These are phyloP conservation scores for Ceratobasidium sp. DNA, from an alignment of 1,284 basidiomycete genomes.

Conservation along the genomic window DNA sequence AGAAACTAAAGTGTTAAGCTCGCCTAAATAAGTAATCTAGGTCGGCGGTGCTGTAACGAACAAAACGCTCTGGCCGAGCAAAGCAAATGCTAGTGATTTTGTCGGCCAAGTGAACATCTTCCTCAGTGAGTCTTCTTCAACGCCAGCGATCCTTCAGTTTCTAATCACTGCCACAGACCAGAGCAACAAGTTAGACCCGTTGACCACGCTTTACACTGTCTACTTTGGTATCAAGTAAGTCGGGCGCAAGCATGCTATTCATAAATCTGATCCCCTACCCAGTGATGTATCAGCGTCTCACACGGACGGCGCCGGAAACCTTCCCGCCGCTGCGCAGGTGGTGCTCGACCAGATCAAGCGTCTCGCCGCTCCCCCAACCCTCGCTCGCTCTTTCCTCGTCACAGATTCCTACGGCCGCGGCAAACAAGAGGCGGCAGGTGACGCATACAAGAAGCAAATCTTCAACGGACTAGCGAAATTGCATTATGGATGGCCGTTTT, in stretches of 20 bases:
- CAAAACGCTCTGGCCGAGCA: conserved; percentile 54
- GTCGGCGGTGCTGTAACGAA: conserved; percentile 55
- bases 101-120: conserved; percentile 52
- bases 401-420: conserved; percentile 63
- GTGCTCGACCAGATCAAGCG: conserved; percentile 56
- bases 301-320: conserved; percentile 54
- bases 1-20: conserved; percentile 25
- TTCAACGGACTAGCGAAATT: conserved; percentile 55
- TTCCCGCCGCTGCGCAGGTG: conserved; percentile 54
- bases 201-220: conserved; percentile 56
- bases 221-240: conserved; percentile 58
- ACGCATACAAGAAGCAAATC: conserved; percentile 59
- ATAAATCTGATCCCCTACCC: background rate
- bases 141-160: conserved; percentile 23
- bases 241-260: background rate
- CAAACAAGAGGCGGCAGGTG: conserved; percentile 54
- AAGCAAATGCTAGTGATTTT: conserved; percentile 53
- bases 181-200: conserved; percentile 52
- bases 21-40: conserved; percentile 47
- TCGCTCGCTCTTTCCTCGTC: conserved; percentile 60
- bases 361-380: conserved; percentile 58
- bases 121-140: background rate
- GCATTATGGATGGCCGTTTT: conserved; percentile 47
- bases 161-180: conserved; percentile 53
- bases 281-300: conserved; percentile 53